These are phyloP conservation scores for Echinosophora koreensis DNA, from an alignment of 306 rosid genomes.

Conservation along the genomic window DNA sequence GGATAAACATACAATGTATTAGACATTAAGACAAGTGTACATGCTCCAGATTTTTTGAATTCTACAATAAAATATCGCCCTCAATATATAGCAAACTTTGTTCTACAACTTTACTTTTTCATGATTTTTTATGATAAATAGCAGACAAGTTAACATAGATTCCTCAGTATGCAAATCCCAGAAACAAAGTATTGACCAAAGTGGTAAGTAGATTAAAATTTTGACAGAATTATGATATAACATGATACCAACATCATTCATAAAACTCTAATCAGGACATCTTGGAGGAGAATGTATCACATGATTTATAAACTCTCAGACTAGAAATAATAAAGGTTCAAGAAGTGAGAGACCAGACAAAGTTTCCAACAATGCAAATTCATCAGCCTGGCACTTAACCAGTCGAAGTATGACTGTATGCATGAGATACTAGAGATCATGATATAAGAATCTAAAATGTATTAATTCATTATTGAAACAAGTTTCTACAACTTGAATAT, in stretches of 20 bases:
- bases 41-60: background rate
- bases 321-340: background rate
- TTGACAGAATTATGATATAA: background rate
- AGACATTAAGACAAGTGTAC: background rate
- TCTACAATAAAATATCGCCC: background rate
- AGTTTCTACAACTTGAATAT: conserved; percentile 1
- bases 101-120: background rate
- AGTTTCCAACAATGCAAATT: background rate
- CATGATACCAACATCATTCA: background rate
- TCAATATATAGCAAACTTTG: background rate
- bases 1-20: background rate
- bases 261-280: background rate
- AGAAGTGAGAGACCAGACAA: background rate
- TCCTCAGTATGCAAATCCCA: too few species aligned
- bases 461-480: background rate
- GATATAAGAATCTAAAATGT: background rate
- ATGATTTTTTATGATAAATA: too few species aligned
- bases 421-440: background rate
- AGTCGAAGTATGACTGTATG: background rate
- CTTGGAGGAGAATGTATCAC: background rate
- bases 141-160: too few species aligned
- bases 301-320: background rate
- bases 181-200: background rate
- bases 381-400: too few species aligned
- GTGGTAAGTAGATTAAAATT: background rate